Percentiles rank a stretch among this genome's conserved stretches.
Conservation (phyloP, 768 basidiomycete genomes). For the Glaciozyma antarctica region DNA sequence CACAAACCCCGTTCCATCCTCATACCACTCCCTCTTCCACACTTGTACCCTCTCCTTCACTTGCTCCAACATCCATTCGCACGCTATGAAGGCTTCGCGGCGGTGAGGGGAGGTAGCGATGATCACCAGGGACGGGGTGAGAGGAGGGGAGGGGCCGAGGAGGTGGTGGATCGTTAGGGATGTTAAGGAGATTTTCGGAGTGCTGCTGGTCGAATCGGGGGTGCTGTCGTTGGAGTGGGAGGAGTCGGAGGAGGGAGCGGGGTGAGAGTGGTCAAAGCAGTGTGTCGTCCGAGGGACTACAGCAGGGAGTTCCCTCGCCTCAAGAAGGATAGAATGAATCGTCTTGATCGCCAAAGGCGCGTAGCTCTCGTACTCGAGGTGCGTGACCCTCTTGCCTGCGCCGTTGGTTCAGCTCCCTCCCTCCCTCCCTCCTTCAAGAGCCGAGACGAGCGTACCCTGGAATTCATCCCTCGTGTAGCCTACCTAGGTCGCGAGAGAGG, state of each 20-base stretch:
- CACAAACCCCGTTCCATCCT: slow-evolving; percentile 48
- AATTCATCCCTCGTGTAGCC: slow-evolving; percentile 81
- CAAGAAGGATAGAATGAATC: slow-evolving; percentile 23
- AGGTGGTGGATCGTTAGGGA: slow-evolving; percentile 53
- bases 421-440: background rate
- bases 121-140: slow-evolving; percentile 72
- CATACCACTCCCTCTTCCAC: slow-evolving; percentile 86
- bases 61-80: slow-evolving; percentile 73
- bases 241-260: slow-evolving; percentile 1
- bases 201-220: background rate
- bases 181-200: background rate
- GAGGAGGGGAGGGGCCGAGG: slow-evolving; percentile 64
- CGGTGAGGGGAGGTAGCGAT: slow-evolving; percentile 77
- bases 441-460: slow-evolving; percentile 48
- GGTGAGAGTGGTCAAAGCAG: slow-evolving; percentile 13
- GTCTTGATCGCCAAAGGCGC: slow-evolving; percentile 35
- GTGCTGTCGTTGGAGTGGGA: background rate
- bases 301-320: slow-evolving; percentile 23
- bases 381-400: slow-evolving; percentile 32
- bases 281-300: slow-evolving; percentile 4
- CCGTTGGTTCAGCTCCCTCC: too few species aligned
- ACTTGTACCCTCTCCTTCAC: slow-evolving; percentile 75
- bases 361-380: slow-evolving; percentile 36
- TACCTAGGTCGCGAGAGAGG: slow-evolving; percentile 35
- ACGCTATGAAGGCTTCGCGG: slow-evolving; percentile 66